Base-by-base conservation (phyloP, 805 yeast genomes). In the Wickerhamiella lipophila region DNA sequence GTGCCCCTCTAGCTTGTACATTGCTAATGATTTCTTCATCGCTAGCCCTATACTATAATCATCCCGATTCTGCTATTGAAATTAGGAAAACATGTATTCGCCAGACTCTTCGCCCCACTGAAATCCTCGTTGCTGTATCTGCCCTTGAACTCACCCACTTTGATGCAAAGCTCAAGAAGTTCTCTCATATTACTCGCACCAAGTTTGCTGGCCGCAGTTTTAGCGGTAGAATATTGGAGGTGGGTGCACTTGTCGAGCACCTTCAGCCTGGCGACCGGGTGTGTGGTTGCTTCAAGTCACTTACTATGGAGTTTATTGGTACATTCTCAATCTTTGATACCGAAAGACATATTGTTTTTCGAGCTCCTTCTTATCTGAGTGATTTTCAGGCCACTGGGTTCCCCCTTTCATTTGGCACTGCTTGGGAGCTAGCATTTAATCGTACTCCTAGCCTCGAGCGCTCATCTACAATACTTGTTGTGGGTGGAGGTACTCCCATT, bases 401-500 rank as follows among this genome's bases (percentile, higher is more conserved):
- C 64, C 83, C 85, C 0, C 62, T 80, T 54, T 79, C 76, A 0
- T 76, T 73, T 55, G 76, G 78, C 15, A 80, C 94, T 4, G 88
- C 89, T 0, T 69, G 58, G 53, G 60, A 68, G 46, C 58, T 70
- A 44, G 61, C 72, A 23, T 59, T 59, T 8, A 36, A 34, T 25
- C 39, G 48, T 11, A 53, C 58, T 7, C 66, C 68, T 51, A 60
- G 64, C 18, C 63, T 74, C 18, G 65, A 64, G 29, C 65, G 66
- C 13, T 65, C 67, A 7, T 66, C 75, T 2, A 74, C 70, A 51
- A 74, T 80, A 3, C 67, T 82, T 42, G 70, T 84, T 21, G 65
- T 82, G 42, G 94, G 94, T 35, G 89, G 82, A 19, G 78, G 82
- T 6, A 78, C 92, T 1, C 66, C 79, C 11, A 86, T 81, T 13